phyloP scores from a whole-genome alignment of 1,284 basidiomycete species.

The Coniferiporia sulphurascens region DNA sequence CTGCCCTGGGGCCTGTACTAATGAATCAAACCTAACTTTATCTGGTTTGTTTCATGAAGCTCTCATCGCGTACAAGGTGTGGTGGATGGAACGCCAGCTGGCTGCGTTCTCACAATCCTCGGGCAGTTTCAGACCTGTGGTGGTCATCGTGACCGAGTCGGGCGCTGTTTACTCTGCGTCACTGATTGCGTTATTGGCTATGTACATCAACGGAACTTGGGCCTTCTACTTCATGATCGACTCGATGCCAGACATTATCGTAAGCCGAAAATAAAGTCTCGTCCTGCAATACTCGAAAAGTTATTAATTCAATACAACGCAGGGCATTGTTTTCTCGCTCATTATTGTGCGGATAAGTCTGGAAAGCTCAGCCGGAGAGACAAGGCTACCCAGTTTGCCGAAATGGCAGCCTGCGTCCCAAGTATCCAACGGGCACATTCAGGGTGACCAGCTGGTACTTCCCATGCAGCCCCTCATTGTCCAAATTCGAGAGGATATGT shows the following conservation, averaged over 20 bases:
- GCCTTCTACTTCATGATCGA: slow-evolving; percentile 18
- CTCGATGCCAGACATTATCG: slow-evolving; percentile 16
- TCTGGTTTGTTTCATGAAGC: background rate
- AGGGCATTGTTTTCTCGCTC: slow-evolving; percentile 18
- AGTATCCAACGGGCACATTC: background rate
- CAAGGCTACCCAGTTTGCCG: background rate
- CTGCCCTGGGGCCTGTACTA: background rate
- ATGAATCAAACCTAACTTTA: too few relatives aligned
- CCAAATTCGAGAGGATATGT: background rate
- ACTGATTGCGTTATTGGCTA: slow-evolving; percentile 10
- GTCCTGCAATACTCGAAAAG: background rate
- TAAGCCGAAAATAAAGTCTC: background rate
- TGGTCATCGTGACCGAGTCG: slow-evolving; percentile 15
- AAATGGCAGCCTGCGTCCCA: too few relatives aligned
- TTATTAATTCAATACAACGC: background rate
- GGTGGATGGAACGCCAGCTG: slow-evolving; percentile 9
- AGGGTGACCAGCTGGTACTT: background rate
- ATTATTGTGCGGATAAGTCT: slow-evolving; percentile 16
- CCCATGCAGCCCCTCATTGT: background rate
- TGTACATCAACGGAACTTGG: slow-evolving; percentile 10
- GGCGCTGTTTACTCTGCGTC: slow-evolving; percentile 15
- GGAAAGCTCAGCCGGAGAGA: background rate
- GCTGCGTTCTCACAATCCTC: background rate
- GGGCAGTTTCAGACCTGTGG: background rate
- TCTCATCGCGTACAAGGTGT: slow-evolving; percentile 15